phyloP scores from a whole-genome alignment of 495 filamentous ascomycete species.

The Penicillium cinerascens region DNA sequence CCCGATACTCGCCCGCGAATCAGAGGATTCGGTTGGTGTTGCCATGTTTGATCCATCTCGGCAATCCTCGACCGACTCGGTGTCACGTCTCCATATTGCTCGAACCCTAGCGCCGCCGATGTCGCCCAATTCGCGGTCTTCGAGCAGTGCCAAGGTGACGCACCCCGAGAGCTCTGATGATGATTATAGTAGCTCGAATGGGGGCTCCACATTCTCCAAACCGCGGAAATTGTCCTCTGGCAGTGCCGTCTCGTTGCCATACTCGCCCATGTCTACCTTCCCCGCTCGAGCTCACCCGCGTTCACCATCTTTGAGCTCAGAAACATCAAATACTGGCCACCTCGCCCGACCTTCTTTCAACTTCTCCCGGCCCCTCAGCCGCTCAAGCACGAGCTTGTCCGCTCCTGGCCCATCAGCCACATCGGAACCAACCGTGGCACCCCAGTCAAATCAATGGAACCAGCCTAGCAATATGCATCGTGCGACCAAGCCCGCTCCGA shows the following conservation, averaged over 20 bases:
- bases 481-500: slow-evolving; percentile 37
- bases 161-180: slow-evolving; percentile 65
- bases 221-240: slow-evolving; percentile 62
- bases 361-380: slow-evolving; percentile 86
- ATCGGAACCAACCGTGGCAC: slow-evolving; percentile 15
- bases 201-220: slow-evolving; percentile 50
- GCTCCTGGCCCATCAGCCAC: slow-evolving; percentile 29
- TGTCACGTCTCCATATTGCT: slow-evolving; percentile 43
- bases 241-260: slow-evolving; percentile 58
- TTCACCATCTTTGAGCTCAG: slow-evolving; percentile 80
- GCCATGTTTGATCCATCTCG: slow-evolving; percentile 26
- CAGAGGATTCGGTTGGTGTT: slow-evolving; percentile 20
- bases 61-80: slow-evolving; percentile 44
- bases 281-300: slow-evolving; percentile 51
- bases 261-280: slow-evolving; percentile 62
- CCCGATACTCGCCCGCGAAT: slow-evolving; percentile 8
- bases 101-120: slow-evolving; percentile 52
- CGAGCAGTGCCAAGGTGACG: slow-evolving; percentile 53
- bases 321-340: slow-evolving; percentile 56
- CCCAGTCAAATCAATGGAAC: slow-evolving; percentile 4
- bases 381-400: slow-evolving; percentile 62
- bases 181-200: slow-evolving; percentile 51
- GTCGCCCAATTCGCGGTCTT: slow-evolving; percentile 53
- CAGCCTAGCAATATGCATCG: slow-evolving; percentile 28
- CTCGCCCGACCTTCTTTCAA: slow-evolving; percentile 78